Conservation (phyloP, 1,139 yeast genomes). For the Magnusiomyces fungicola region DNA sequence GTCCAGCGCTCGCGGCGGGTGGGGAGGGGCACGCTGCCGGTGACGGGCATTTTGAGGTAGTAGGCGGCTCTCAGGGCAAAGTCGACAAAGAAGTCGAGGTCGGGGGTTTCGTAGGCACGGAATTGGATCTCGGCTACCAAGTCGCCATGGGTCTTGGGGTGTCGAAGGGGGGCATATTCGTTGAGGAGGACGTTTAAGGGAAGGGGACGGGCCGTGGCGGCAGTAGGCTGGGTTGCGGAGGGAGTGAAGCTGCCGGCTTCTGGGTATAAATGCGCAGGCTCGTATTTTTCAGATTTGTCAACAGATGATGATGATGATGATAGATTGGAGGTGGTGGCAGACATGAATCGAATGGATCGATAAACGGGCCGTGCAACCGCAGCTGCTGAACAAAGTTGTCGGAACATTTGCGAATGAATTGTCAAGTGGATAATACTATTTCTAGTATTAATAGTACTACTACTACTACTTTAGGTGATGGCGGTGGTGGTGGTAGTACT, state of each 20-base stretch:
- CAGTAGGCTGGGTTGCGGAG: conserved; percentile 22
- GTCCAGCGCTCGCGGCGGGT: conserved; percentile 85
- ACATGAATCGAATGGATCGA: neutral
- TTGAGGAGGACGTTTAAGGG: conserved; percentile 81
- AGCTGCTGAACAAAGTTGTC: neutral
- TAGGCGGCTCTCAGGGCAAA: conserved; percentile 87
- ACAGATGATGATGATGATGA: neutral
- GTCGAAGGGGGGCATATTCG: conserved; percentile 72
- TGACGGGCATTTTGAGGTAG: conserved; percentile 78
- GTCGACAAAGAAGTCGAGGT: conserved; percentile 69
- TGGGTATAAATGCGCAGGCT: conserved; percentile 22
- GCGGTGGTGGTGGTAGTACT: neutral
- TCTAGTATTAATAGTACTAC: neutral
- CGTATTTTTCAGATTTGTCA: conserved; percentile 12
- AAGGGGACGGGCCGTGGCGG: conserved; percentile 43
- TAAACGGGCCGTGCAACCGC: neutral
- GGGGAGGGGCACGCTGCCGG: conserved; percentile 60
- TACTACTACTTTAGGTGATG: neutral
- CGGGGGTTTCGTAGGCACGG: conserved; percentile 64
- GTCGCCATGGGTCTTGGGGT: conserved; percentile 51
- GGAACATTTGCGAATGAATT: neutral
- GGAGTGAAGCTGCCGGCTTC: conserved; percentile 21
- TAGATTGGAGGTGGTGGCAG: neutral
- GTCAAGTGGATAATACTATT: neutral
- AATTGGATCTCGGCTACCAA: conserved; percentile 57